Evolutionary conservation across 2,329 filamentous ascomycete species (phyloP).

Genomic region (Colletotrichum orchidophilum): DNA sequence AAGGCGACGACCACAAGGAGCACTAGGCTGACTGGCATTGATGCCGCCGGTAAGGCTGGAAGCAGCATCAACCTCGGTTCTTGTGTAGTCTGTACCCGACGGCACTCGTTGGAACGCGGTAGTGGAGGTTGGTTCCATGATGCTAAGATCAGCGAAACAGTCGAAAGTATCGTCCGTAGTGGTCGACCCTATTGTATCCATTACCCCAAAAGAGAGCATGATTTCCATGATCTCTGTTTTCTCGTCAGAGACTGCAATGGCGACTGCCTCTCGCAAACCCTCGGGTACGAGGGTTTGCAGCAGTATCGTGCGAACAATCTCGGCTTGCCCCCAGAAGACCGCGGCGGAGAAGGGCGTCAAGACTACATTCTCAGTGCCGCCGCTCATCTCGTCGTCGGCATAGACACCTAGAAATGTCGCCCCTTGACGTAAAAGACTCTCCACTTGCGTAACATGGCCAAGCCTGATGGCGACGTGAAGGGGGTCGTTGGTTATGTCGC

Average conservation of each 20-base stretch:
- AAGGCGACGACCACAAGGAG: neutral
- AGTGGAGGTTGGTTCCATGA: neutral
- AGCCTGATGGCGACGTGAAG: slow-evolving; percentile 42
- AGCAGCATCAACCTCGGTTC: fast-evolving
- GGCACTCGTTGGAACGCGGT: too few relatives aligned
- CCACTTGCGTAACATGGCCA: slow-evolving; percentile 35
- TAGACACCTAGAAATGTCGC: slow-evolving; percentile 36
- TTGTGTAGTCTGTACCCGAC: neutral
- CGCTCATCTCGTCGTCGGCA: neutral
- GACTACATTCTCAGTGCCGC: slow-evolving; percentile 6
- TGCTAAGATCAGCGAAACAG: neutral
- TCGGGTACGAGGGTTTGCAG: slow-evolving; percentile 27
- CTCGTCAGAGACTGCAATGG: slow-evolving; percentile 35
- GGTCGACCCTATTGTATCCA: neutral
- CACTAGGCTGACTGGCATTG: neutral
- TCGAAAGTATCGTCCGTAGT: neutral
- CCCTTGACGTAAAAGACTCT: slow-evolving; percentile 34
- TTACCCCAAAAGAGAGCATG: slow-evolving; percentile 29
- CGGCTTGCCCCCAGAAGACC: slow-evolving; percentile 39
- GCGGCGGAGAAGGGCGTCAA: slow-evolving; percentile 42
- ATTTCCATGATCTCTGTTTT: slow-evolving; percentile 35
- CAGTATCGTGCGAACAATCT: slow-evolving; percentile 38
- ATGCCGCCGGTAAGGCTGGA: neutral
- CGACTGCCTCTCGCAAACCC: slow-evolving; percentile 36
- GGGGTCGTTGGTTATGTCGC: slow-evolving; percentile 42